A percentile compares a stretch with the other conserved stretches of the same genome.
phyloP scores from a whole-genome alignment of 2,329 filamentous ascomycete genomes.

The Botrytis elliptica region DNA sequence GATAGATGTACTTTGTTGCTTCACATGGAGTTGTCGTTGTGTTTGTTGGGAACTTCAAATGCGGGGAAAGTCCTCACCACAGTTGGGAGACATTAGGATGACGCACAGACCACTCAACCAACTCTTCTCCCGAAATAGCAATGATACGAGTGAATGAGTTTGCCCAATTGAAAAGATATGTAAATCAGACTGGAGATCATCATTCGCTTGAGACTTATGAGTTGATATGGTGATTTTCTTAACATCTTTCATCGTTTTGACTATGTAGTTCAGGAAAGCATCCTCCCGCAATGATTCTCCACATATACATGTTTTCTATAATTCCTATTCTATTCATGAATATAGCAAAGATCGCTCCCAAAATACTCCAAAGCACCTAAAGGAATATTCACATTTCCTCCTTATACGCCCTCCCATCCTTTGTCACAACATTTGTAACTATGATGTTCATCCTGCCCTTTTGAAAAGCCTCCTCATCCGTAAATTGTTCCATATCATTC shows the following conservation, averaged over 20 bases:
- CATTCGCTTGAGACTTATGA: background rate
- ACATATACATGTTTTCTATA: background rate
- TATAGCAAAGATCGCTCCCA: background rate
- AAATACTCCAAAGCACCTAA: background rate
- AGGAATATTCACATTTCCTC: background rate
- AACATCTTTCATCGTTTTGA: background rate
- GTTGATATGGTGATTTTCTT: background rate
- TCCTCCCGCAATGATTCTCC: background rate
- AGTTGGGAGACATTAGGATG: background rate
- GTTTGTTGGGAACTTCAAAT: background rate
- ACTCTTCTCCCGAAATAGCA: background rate
- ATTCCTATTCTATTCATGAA: background rate
- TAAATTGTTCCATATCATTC: conserved; percentile 13
- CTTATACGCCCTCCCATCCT: conserved; percentile 11
- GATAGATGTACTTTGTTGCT: background rate
- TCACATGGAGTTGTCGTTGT: background rate
- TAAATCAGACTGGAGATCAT: background rate
- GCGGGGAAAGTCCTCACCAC: conserved; percentile 1
- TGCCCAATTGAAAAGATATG: background rate
- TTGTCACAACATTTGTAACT: conserved; percentile 16
- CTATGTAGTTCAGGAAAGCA: background rate
- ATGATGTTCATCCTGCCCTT: background rate
- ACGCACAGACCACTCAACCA: background rate
- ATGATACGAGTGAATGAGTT: background rate
- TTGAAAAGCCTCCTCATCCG: conserved; percentile 3